Percentiles rank a stretch among this genome's conserved stretches.
These are phyloP conservation scores for Gomphus sp. DNA, from an alignment of 1,284 basidiomycete species.

Conservation along the genomic window DNA sequence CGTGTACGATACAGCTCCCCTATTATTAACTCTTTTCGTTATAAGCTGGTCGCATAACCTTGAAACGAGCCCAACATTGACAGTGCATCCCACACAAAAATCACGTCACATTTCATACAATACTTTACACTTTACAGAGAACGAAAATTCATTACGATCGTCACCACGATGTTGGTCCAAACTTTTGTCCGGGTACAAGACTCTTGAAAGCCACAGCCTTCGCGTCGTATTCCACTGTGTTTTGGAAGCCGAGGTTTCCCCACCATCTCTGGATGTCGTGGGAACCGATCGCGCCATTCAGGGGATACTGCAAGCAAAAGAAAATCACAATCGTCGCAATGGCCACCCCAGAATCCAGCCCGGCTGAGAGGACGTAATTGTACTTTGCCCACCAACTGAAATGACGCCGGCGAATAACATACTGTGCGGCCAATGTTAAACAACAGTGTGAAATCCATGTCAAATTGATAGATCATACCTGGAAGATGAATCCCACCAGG, in stretches of 20 bases:
- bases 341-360: constrained; percentile 51
- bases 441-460: not conserved
- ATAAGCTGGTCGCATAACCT: not conserved
- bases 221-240: not conserved
- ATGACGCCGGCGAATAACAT: constrained; percentile 44
- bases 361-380: constrained; percentile 56
- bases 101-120: not conserved
- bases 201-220: not conserved
- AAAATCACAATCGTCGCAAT: constrained; percentile 51
- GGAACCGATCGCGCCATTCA: constrained; percentile 48
- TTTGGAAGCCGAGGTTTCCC: constrained; percentile 38
- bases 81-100: not conserved
- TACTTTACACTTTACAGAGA: not conserved
- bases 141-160: not conserved
- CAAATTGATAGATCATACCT: not conserved
- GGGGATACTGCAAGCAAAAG: constrained; percentile 60
- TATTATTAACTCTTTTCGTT: no score
- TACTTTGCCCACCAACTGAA: constrained; percentile 69
- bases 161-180: constrained; percentile 3
- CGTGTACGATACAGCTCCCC: no score
- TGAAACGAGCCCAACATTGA: not conserved
- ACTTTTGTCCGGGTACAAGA: not conserved
- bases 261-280: constrained; percentile 55
- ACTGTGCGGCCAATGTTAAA: constrained; percentile 27
- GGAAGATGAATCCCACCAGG: constrained; percentile 53